Evolutionary conservation across 1,139 yeast species (phyloP), one percentile per base, ranked within the genome.

Genomic region (Hansenula lynferdii): DNA sequence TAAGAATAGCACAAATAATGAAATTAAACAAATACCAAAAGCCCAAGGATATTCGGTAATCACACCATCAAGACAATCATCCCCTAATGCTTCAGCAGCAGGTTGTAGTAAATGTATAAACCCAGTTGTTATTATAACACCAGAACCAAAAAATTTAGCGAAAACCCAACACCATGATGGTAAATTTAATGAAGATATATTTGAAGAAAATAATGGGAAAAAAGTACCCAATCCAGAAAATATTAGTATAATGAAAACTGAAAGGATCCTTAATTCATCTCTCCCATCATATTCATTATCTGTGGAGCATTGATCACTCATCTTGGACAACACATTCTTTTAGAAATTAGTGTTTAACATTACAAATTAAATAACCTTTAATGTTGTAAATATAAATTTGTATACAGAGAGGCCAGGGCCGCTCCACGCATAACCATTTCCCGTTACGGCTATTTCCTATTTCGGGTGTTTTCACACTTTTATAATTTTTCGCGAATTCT

Each of bases 81-180:
- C 56, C 39, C 73, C 64, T 18, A 64, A 55, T 26, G 72, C 47
- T 4, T 7, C 17, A 45, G 70, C 68, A 8, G 90, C 89, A 0
- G 90, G 92, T 48, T 78, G 78, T 53, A 85, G 65, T 44, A 85
- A 66, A 60, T 85, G 95, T 42, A 85, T 80, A 48, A 82, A 79
- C 0, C 90, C 85, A 3, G 95, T 85, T 3, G 94, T 86, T 6
- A 85, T 67, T 53, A 85, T 85, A 31, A 85, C 94, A 30, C 95
- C 95, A 1, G 90, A 78, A 44, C 95, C 95, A 57, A 85, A 85
- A 63, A 72, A 83, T 53, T 81, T 81, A 38, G 85, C 80, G 35
- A 77, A 63, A 51, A 80, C 70, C 52, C 80, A 84, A 34, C 75
- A 68, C 69, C 72, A 67, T 8, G 67, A 54, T 3, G 84, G 90